Evolutionary conservation across 2,329 filamentous ascomycete species (phyloP).

Genomic region (Venturia asperata): DNA sequence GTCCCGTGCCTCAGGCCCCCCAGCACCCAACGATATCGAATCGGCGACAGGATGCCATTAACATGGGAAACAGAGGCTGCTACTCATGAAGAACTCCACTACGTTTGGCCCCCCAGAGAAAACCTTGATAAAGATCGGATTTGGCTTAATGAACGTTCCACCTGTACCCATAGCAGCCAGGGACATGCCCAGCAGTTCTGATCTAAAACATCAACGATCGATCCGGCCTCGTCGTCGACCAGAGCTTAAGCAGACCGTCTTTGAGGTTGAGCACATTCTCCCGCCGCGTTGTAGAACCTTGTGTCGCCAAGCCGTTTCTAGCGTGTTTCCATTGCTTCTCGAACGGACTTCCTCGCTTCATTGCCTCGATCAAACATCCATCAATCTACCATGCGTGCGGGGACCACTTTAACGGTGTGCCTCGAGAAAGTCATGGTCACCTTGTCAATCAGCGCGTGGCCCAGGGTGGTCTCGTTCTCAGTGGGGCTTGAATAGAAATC

Average conservation of each 20-base stretch:
- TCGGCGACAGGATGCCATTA: neutral
- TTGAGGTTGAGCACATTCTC: conserved; percentile 1
- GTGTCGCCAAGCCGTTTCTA: conserved; percentile 10
- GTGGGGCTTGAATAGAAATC: neutral
- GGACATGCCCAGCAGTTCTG: neutral
- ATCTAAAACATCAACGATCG: neutral
- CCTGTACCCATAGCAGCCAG: neutral
- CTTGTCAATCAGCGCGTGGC: conserved; percentile 10
- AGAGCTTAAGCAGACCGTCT: neutral
- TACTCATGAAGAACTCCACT: neutral
- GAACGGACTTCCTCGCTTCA: conserved; percentile 10
- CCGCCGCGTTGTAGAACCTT: neutral
- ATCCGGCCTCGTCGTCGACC: neutral
- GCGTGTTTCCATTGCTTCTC: conserved; percentile 13
- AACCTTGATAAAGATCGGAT: neutral
- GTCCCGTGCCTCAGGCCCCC: neutral
- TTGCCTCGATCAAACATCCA: conserved; percentile 3
- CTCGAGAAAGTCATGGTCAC: conserved; percentile 9
- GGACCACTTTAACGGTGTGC: conserved; percentile 16
- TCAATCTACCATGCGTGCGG: conserved; percentile 12
- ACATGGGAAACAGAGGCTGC: neutral
- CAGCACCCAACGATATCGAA: neutral
- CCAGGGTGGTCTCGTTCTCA: conserved; percentile 2
- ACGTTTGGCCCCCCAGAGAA: neutral
- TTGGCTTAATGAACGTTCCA: neutral